Conservation (phyloP, 306 rosid genomes). For the Vicia sativa region DNA sequence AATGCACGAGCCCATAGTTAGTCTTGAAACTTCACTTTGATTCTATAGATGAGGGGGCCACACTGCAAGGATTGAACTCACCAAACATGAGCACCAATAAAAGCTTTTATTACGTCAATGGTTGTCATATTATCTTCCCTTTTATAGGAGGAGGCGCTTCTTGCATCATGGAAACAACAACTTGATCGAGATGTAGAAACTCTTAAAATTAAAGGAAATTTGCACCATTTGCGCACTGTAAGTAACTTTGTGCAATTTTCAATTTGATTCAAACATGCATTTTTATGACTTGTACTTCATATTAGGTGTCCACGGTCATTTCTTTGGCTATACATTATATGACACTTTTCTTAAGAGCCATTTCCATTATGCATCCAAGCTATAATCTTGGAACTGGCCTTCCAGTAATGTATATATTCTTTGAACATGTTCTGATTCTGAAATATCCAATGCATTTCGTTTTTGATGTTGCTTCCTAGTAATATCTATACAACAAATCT, state of each 20-base stretch:
- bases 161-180: slow-evolving; percentile 93
- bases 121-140: slow-evolving; percentile 24
- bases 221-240: slow-evolving; percentile 73
- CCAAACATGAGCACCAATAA: slow-evolving; percentile 4
- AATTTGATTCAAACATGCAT: background rate
- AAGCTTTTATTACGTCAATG: background rate
- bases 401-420: slow-evolving; percentile 15
- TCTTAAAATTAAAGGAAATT: slow-evolving; percentile 92
- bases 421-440: slow-evolving; percentile 1
- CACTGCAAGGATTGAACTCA: slow-evolving; percentile 4
- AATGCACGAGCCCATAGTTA: background rate
- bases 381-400: slow-evolving; percentile 7
- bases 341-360: slow-evolving; percentile 3
- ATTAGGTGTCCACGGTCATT: slow-evolving; percentile 5
- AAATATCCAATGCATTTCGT: background rate
- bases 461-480: background rate
- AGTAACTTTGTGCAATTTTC: slow-evolving; percentile 42
- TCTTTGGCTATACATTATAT: background rate
- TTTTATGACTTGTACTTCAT: background rate
- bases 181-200: slow-evolving; percentile 90
- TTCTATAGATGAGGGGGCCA: slow-evolving; percentile 6
- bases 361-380: slow-evolving; percentile 11
- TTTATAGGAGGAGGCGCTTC: slow-evolving; percentile 82
- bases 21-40: slow-evolving; percentile 8
- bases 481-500: background rate